phyloP scores from a whole-genome alignment of 352 stramenopile genomes.

The Phytophthora citrophthora region DNA sequence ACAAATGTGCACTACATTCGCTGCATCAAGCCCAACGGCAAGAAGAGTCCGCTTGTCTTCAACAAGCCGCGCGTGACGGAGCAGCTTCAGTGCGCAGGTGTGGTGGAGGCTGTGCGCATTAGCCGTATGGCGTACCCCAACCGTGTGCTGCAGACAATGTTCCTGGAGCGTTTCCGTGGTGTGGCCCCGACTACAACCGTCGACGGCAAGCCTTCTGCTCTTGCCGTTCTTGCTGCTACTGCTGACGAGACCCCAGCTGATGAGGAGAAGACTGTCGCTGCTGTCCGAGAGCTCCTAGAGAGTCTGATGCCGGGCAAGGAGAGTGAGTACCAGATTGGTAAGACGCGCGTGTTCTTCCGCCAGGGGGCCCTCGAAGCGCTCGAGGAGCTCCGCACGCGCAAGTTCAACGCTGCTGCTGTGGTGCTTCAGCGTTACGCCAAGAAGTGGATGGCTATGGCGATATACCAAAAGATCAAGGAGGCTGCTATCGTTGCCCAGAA shows the following conservation, averaged over 20 bases:
- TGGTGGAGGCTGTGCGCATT: slow-evolving; percentile 98
- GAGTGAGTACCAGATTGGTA: slow-evolving; percentile 85
- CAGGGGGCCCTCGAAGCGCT: slow-evolving; percentile 92
- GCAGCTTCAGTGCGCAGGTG: slow-evolving; percentile 97
- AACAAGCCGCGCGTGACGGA: slow-evolving; percentile 94
- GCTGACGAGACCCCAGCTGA: slow-evolving; percentile 46
- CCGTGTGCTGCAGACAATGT: slow-evolving; percentile 92
- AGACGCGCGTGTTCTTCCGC: slow-evolving; percentile 95
- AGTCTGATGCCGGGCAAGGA: slow-evolving; percentile 68
- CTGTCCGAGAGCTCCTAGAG: slow-evolving; percentile 58
- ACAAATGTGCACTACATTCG: slow-evolving; percentile 98
- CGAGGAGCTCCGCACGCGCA: slow-evolving; percentile 84
- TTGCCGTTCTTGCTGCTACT: slow-evolving; percentile 43
- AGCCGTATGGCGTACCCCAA: slow-evolving; percentile 98
- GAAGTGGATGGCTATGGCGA: slow-evolving; percentile 77
- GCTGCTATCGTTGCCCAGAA: slow-evolving; percentile 70
- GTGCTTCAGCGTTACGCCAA: slow-evolving; percentile 84
- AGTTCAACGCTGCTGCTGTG: slow-evolving; percentile 81
- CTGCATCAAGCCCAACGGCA: slow-evolving; percentile 99
- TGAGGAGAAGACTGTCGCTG: slow-evolving; percentile 41
- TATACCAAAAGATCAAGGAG: slow-evolving; percentile 64
- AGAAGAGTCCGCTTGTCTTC: slow-evolving; percentile 91
- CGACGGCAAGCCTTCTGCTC: slow-evolving; percentile 27
- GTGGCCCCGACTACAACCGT: slow-evolving; percentile 43
- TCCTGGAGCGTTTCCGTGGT: slow-evolving; percentile 85